Base-by-base conservation (phyloP, 495 filamentous ascomycete genomes). In the Annulohypoxylon maeteangense region DNA sequence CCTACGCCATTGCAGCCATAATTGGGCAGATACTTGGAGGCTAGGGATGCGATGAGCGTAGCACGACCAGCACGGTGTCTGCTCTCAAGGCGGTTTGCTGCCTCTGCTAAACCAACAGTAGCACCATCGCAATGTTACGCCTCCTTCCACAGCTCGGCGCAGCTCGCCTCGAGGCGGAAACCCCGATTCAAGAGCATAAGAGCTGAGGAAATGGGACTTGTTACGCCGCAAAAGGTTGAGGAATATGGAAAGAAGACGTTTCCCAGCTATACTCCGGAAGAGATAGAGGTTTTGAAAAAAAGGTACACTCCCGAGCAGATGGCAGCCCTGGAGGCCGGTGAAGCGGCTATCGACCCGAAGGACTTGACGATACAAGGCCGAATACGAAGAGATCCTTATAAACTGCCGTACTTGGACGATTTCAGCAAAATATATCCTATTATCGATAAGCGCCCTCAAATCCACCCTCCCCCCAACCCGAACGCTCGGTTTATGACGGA, bases 261-360 rank as follows among this genome's bases (percentile, higher is more conserved):
- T 77, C 80, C 86, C 65, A 75, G 83, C 4, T 98, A 96, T 82
- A 89, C 89, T 3, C 78, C 83, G 48, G 86, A 88, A 42, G 91
- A 98, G 76, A 86, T 90, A 72, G 84, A 82, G 14, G 71, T 79
- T 14, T 84, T 98, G 38, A 71, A 77, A 31, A 81, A 88, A 69
- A 82, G 85, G 63, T 98, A 97, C 84, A 91, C 92, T 5, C 86
- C 90, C 12, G 86, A 89, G 67, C 95, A 99, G 80, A 83, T 97
- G 65, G 84, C 83, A n/a, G 92, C 93, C 48, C 89, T 99, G 79
- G 85, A 93, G 80, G 93, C 91, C 57, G 95, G 91, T 65, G 95
- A 99, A 80, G 84, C 86, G 8, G 88, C 92, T 63, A 91, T 99
- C 79, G 87, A 92, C 79, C 87, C 90, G 14, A 80, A 86, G 65